phyloP scores from a whole-genome alignment of 306 rosid genomes.

The Citrullus amarus region DNA sequence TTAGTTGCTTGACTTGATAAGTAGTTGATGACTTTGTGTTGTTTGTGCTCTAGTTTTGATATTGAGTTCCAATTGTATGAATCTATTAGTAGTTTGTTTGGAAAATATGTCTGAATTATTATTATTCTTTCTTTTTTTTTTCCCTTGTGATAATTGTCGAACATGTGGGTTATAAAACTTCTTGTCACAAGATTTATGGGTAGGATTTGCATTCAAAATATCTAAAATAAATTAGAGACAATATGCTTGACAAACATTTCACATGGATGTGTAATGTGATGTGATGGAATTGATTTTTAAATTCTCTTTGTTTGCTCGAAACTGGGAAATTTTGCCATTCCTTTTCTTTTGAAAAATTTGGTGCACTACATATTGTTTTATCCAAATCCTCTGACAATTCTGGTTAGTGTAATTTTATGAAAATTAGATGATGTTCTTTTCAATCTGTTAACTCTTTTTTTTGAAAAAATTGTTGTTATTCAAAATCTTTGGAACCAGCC shows the following conservation, averaged over 20 bases:
- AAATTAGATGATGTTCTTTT: neutral
- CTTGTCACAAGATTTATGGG: slow-evolving; percentile 26
- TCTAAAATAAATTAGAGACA: slow-evolving; percentile 9
- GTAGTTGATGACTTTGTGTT: too few relatives aligned
- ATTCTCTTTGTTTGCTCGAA: slow-evolving; percentile 28
- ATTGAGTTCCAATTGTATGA: too few relatives aligned
- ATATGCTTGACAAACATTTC: slow-evolving; percentile 24
- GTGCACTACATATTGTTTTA: too few relatives aligned
- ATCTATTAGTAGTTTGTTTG: too few relatives aligned
- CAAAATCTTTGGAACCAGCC: neutral
- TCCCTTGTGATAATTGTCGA: neutral
- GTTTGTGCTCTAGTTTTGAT: too few relatives aligned
- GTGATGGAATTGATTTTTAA: slow-evolving; percentile 20
- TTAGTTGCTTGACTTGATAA: too few relatives aligned
- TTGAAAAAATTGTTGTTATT: neutral
- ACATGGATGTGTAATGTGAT: slow-evolving; percentile 33
- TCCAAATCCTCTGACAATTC: too few relatives aligned
- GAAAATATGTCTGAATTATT: too few relatives aligned
- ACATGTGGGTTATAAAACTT: neutral
- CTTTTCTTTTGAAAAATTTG: too few relatives aligned
- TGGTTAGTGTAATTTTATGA: neutral
- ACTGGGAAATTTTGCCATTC: neutral
- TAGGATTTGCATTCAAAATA: slow-evolving; percentile 29
- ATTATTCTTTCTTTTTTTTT: neutral
- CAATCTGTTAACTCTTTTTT: neutral